These are phyloP conservation scores for Favolaschia claudopus DNA, from an alignment of 768 basidiomycete genomes.

Conservation along the genomic window DNA sequence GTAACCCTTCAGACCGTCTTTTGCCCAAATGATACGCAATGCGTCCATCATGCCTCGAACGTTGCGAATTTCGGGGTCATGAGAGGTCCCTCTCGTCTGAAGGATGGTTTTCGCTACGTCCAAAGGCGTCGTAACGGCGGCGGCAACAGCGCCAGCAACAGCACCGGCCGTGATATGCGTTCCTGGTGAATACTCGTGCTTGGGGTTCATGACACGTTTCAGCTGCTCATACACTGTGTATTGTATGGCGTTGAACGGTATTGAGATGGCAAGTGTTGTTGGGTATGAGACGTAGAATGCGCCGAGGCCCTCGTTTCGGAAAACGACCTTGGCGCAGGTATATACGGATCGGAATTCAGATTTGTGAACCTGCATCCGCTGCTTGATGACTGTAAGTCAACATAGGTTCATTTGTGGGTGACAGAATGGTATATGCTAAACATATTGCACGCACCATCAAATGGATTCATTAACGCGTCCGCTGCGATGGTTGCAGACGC, in stretches of 20 bases:
- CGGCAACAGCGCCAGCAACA: conserved; percentile 91
- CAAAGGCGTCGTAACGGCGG: conserved; percentile 93
- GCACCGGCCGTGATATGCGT: conserved; percentile 95
- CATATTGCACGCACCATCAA: conserved; percentile 79
- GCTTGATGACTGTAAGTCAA: conserved; percentile 85
- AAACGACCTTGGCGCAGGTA: conserved; percentile 86
- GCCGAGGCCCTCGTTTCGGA: conserved; percentile 80
- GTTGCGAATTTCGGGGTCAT: conserved; percentile 83
- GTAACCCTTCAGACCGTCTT: conserved; percentile 89
- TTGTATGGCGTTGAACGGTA: conserved; percentile 98
- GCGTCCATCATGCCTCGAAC: conserved; percentile 89
- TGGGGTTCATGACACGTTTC: conserved; percentile 86
- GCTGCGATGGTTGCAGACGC: conserved; percentile 93
- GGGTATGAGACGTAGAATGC: conserved; percentile 99
- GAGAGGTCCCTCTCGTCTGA: conserved; percentile 93
- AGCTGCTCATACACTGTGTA: conserved; percentile 96
- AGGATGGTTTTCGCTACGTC: conserved; percentile 98
- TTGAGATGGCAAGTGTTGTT: conserved; percentile 94
- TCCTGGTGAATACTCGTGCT: conserved; percentile 87
- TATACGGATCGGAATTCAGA: conserved; percentile 90
- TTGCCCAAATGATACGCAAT: conserved; percentile 83
- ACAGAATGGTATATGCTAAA: conserved; percentile 19
- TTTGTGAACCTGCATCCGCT: conserved; percentile 97
- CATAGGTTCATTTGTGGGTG: conserved; percentile 21
- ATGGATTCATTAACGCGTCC: conserved; percentile 99